Evolutionary conservation across 768 basidiomycete species (phyloP), one percentile per base, ranked within the genome.

Genomic region (Naganishia kalamii): DNA sequence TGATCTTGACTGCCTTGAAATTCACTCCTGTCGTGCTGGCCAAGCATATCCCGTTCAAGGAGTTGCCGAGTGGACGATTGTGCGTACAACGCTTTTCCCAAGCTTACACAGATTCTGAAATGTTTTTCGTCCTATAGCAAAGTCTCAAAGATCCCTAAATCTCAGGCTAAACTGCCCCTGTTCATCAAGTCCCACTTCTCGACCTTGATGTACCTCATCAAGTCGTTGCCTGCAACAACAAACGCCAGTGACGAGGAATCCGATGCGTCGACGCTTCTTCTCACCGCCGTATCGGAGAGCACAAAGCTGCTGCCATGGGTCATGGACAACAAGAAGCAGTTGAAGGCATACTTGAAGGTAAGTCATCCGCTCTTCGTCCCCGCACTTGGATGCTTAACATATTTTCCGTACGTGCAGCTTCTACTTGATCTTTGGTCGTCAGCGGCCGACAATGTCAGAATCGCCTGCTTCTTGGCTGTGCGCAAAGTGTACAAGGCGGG

Each of bases 291-390:
- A 62, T 81, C 82, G 1, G 94, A 97, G 78, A 91, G 87, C 65
- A 85, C 88, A 0, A 96, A 92, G 78, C 81, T 98, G 29, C 79
- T 97, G 5, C 94, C 96, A 0, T 97, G 93, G 77, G 82, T 96
- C 29, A 83, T 87, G 60, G 85, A 84, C 66, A 92, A 87, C 70
- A 84, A 91, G 41, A 96, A 90, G 77, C 84, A 88, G 29, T 83
- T 96, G 35, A 89, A 91, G 75, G 80, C 83, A 13, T 97, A 94
- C 77, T 81, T 96, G 51, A 97, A 96, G 81, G 91, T 88, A 66
- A 57, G 75, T 63, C 8, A 40, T 27, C 23, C 27, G 37, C 30
- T n/a, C 10, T 44, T 40, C 23, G 8, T 29, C 21, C 2, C 21
- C 12, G 17, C 23, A 10, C 13, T 60, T 46, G 17, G 21, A 35